Conservation (phyloP, 441 rosid genomes). For the Eutrema salsugineum region DNA sequence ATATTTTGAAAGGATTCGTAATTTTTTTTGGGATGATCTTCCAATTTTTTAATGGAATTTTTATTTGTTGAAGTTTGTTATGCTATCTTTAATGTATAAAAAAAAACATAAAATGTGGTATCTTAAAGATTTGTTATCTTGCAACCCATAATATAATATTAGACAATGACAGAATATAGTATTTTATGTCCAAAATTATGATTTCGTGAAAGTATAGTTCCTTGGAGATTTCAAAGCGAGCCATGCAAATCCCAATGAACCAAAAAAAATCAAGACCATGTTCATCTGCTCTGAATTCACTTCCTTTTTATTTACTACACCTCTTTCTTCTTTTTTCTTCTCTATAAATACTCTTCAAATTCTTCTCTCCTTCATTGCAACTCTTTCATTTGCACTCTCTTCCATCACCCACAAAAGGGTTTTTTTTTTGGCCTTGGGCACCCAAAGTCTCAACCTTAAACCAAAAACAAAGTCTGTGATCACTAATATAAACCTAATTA, state of each 20-base stretch:
- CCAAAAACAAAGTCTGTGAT: background rate
- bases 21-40: background rate
- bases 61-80: background rate
- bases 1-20: background rate
- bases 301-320: conserved; percentile 13
- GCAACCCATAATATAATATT: background rate
- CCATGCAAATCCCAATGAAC: conserved; percentile 31
- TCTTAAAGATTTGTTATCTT: background rate
- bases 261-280: conserved; percentile 25
- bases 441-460: background rate
- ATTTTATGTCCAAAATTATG: background rate
- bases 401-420: conserved; percentile 25
- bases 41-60: background rate
- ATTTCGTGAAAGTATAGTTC: conserved; percentile 28
- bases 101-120: background rate
- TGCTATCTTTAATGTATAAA: background rate
- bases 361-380: conserved; percentile 1
- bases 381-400: background rate
- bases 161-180: background rate
- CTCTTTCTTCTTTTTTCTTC: conserved; percentile 10
- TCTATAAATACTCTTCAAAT: conserved; percentile 21
- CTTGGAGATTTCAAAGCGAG: conserved; percentile 15
- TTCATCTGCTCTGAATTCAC: conserved; percentile 26
- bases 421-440: conserved; percentile 7
- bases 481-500: conserved; percentile 8